Evolutionary conservation across 164 flowering plant genomes (phyloP).

Genomic region (Liquidambar formosana): DNA sequence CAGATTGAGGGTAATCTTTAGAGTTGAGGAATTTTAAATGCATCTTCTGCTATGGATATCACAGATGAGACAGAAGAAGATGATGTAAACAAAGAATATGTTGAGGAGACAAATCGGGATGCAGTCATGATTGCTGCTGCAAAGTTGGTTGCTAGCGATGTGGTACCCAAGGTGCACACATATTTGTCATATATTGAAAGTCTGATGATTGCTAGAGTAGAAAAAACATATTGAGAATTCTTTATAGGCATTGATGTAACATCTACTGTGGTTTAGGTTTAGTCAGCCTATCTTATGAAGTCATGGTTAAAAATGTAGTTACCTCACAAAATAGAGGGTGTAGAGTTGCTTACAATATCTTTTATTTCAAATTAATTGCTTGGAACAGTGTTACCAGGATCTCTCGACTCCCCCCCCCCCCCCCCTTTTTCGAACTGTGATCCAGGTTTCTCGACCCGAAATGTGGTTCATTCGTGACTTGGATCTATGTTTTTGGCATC

Average conservation of each 20-base stretch:
- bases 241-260: neutral
- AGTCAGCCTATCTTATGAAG: neutral
- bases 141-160: slow-evolving; percentile 70
- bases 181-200: slow-evolving; percentile 2
- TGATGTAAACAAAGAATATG: slow-evolving; percentile 77
- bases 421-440: no score
- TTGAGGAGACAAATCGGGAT: slow-evolving; percentile 87
- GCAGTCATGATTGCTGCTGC: slow-evolving; percentile 86
- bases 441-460: no score
- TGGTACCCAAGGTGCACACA: slow-evolving; percentile 73
- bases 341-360: neutral
- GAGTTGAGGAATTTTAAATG: neutral
- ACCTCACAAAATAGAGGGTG: neutral
- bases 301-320: neutral
- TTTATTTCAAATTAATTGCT: neutral
- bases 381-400: no score
- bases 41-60: slow-evolving; percentile 6
- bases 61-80: slow-evolving; percentile 93
- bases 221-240: neutral
- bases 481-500: no score
- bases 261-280: neutral
- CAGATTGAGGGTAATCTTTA: no score
- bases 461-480: no score
- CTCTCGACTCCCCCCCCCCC: no score
- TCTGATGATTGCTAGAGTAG: neutral